phyloP scores from a whole-genome alignment of 2,329 filamentous ascomycete genomes.

The Aspergillus glaucus region DNA sequence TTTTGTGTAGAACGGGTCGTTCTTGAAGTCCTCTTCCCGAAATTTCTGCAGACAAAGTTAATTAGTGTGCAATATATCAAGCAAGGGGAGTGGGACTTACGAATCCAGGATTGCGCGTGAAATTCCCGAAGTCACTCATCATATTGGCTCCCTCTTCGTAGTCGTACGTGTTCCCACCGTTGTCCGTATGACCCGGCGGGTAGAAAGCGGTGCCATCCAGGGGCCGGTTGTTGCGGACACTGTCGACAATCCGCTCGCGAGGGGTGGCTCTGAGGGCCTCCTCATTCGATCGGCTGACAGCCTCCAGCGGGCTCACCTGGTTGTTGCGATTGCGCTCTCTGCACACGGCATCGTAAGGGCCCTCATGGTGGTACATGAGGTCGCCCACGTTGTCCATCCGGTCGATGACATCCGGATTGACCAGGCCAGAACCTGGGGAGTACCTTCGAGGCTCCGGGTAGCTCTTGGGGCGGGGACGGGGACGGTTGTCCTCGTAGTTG shows the following conservation, averaged over 20 bases:
- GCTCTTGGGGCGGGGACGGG: conserved; percentile 6
- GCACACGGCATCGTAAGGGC: conserved; percentile 80
- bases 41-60: conserved; percentile 28
- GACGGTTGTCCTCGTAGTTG: neutral
- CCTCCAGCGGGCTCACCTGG: conserved; percentile 65
- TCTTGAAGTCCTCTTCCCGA: conserved; percentile 35
- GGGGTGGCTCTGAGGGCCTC: conserved; percentile 79
- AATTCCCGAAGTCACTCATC: conserved; percentile 63
- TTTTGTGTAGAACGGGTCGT: conserved; percentile 33
- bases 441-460: conserved; percentile 6
- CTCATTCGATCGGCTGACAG: conserved; percentile 64
- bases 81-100: conserved; percentile 46
- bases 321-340: conserved; percentile 63
- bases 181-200: conserved; percentile 66
- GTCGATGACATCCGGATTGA: conserved; percentile 73
- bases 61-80: neutral
- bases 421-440: conserved; percentile 25
- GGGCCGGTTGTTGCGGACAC: conserved; percentile 65
- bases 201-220: conserved; percentile 72
- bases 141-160: conserved; percentile 85
- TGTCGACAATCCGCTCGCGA: conserved; percentile 67
- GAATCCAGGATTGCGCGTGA: conserved; percentile 66
- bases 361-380: conserved; percentile 75
- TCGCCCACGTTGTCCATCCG: conserved; percentile 62
- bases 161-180: conserved; percentile 62